These are phyloP conservation scores for Bertia moriformis DNA, from an alignment of 2,329 filamentous ascomycete genomes.

Conservation along the genomic window DNA sequence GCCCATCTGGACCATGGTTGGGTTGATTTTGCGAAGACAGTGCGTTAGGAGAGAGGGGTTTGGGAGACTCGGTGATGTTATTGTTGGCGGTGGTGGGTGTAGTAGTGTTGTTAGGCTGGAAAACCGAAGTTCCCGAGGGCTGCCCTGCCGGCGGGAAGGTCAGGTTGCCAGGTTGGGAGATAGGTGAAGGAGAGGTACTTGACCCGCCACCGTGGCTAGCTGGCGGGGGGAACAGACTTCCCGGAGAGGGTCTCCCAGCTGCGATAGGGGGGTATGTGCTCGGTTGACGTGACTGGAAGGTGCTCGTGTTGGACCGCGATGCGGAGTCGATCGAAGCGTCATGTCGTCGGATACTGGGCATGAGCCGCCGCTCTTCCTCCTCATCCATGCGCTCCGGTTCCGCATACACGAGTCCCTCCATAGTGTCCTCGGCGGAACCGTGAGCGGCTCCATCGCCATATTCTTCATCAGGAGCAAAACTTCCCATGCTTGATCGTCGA, in stretches of 20 bases:
- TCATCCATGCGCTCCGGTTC: conserved; percentile 1
- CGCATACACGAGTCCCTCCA: neutral
- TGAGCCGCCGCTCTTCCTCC: neutral
- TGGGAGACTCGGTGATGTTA: neutral
- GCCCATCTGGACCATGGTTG: conserved; percentile 15
- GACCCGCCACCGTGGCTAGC: neutral
- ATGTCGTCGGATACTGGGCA: neutral
- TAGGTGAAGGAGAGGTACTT: neutral
- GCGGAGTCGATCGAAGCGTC: neutral
- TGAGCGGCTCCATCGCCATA: neutral
- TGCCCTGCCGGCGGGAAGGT: neutral
- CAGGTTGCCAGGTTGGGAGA: neutral
- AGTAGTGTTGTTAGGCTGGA: neutral
- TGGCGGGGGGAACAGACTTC: neutral
- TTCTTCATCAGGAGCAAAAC: conserved; percentile 69
- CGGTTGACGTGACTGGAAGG: neutral
- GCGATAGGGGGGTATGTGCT: conserved; percentile 1
- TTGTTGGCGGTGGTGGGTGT: no score
- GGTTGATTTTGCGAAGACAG: conserved; percentile 20
- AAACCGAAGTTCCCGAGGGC: neutral
- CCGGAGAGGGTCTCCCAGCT: neutral
- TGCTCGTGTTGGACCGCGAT: neutral
- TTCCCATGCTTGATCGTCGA: conserved; percentile 70
- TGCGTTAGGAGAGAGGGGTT: conserved; percentile 20
- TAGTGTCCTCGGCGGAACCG: neutral